Conservation (phyloP, 2,329 filamentous ascomycete genomes). For the Fusarium sp. region DNA sequence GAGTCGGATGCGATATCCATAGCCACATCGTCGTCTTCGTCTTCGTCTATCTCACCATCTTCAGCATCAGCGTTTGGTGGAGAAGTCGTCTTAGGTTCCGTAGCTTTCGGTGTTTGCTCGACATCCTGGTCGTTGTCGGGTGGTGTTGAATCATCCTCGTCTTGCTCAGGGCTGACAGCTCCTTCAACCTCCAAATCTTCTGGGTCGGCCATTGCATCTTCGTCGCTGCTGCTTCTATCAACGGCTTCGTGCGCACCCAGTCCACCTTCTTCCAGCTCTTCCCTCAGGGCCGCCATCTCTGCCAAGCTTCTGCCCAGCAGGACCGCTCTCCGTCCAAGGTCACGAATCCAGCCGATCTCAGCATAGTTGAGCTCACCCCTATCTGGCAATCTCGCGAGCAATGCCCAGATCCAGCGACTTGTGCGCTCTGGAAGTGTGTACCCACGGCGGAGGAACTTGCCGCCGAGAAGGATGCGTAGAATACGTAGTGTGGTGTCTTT, state of each 20-base stretch:
- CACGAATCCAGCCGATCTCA: constrained; percentile 81
- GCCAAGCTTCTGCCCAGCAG: constrained; percentile 67
- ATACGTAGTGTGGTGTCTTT: constrained; percentile 75
- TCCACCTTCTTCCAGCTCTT: constrained; percentile 57
- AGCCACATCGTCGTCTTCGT: constrained; percentile 53
- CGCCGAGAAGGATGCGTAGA: constrained; percentile 73
- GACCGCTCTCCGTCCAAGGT: constrained; percentile 82
- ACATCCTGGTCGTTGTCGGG: constrained; percentile 11
- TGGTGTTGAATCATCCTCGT: constrained; percentile 22
- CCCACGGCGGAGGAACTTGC: constrained; percentile 72
- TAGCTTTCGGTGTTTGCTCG: constrained; percentile 9
- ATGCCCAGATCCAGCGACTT: constrained; percentile 87
- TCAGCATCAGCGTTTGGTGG: constrained; percentile 32
- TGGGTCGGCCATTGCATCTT: constrained; percentile 54
- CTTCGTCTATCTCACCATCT: constrained; percentile 48
- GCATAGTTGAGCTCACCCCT: constrained; percentile 79
- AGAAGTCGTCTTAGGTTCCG: background rate
- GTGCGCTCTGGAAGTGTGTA: constrained; percentile 72
- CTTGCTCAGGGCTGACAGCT: constrained; percentile 39
- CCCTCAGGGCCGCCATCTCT: constrained; percentile 64
- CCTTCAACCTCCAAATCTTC: constrained; percentile 50
- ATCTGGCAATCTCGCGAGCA: constrained; percentile 81
- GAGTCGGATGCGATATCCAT: constrained; percentile 59
- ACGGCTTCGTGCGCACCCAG: constrained; percentile 61
- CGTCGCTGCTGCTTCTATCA: constrained; percentile 59